A percentile compares a stretch with the other conserved stretches of the same genome.
Conservation (phyloP, 2,329 filamentous ascomycete species). For the Neopestalotiopsis sp. region DNA sequence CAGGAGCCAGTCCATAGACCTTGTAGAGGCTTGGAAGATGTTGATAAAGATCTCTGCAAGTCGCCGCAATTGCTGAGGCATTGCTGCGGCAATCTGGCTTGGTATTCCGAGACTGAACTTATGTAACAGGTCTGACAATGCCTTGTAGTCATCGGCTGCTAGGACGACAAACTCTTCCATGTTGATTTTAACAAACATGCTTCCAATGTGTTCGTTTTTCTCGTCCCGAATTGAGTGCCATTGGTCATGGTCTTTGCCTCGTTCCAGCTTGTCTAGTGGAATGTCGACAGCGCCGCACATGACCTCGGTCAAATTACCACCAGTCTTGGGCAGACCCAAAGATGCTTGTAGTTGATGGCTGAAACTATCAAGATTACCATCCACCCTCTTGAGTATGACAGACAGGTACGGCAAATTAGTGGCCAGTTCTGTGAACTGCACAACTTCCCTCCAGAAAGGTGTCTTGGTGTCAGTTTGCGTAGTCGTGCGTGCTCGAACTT, state of each 20-base stretch:
- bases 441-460: slow-evolving; percentile 84
- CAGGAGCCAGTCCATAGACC: slow-evolving; percentile 87
- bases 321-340: slow-evolving; percentile 47
- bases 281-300: slow-evolving; percentile 80
- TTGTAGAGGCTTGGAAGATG: slow-evolving; percentile 92
- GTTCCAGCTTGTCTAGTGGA: slow-evolving; percentile 77
- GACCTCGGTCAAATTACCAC: slow-evolving; percentile 52
- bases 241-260: slow-evolving; percentile 79
- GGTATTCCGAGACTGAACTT: slow-evolving; percentile 85
- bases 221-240: slow-evolving; percentile 87
- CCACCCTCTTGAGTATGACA: slow-evolving; percentile 72
- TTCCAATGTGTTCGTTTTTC: slow-evolving; percentile 77
- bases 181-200: slow-evolving; percentile 81
- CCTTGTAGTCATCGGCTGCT: slow-evolving; percentile 83
- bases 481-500: slow-evolving; percentile 77
- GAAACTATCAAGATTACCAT: slow-evolving; percentile 54
- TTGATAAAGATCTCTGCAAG: slow-evolving; percentile 88
- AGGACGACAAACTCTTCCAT: slow-evolving; percentile 91
- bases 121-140: slow-evolving; percentile 82
- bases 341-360: slow-evolving; percentile 50
- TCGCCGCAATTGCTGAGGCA: slow-evolving; percentile 79
- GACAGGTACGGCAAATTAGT: slow-evolving; percentile 72
- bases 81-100: slow-evolving; percentile 78
- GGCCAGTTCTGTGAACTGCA: slow-evolving; percentile 77
- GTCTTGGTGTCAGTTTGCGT: slow-evolving; percentile 73